Percentiles rank a stretch among this genome's conserved stretches.
These are phyloP conservation scores for Fraxinus excelsior DNA, from an alignment of 257 asterid genomes.

Conservation along the genomic window DNA sequence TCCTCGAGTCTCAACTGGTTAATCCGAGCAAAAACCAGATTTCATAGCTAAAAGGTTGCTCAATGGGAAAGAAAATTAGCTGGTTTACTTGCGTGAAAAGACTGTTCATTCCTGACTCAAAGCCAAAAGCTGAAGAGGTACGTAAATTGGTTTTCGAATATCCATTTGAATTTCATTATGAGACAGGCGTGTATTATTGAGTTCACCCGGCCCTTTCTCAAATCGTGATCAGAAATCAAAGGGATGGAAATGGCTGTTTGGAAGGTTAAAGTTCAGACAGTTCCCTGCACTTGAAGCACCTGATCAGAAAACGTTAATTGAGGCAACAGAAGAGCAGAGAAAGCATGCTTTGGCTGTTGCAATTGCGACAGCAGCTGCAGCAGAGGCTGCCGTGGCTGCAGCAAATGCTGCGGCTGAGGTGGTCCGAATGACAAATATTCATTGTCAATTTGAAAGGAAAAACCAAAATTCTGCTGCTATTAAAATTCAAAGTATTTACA, in stretches of 20 bases:
- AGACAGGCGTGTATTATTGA: neutral
- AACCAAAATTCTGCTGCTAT: conserved; percentile 41
- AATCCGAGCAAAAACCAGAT: conserved; percentile 1
- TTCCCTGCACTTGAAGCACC: conserved; percentile 59
- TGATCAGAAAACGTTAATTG: conserved; percentile 41
- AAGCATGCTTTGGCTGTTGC: conserved; percentile 75
- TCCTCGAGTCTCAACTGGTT: neutral
- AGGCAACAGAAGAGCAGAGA: conserved; percentile 71
- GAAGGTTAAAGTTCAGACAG: conserved; percentile 47
- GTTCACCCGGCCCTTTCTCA: neutral
- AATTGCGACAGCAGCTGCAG: conserved; percentile 82
- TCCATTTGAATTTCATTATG: neutral
- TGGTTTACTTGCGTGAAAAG: conserved; percentile 75
- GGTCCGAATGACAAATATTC: conserved; percentile 63
- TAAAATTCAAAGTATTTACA: conserved; percentile 67
- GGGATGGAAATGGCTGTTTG: conserved; percentile 61
- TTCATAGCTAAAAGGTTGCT: conserved; percentile 5
- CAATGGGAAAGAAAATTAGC: conserved; percentile 71
- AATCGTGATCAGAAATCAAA: conserved; percentile 46
- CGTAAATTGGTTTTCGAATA: neutral
- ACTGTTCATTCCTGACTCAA: conserved; percentile 57
- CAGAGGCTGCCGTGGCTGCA: conserved; percentile 87
- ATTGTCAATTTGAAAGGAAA: conserved; percentile 33
- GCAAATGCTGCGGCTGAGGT: conserved; percentile 93
- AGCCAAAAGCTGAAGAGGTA: conserved; percentile 64